phyloP scores from a whole-genome alignment of 371 early-diverging fungal genomes.

The Choanephora cucurbitarum region DNA sequence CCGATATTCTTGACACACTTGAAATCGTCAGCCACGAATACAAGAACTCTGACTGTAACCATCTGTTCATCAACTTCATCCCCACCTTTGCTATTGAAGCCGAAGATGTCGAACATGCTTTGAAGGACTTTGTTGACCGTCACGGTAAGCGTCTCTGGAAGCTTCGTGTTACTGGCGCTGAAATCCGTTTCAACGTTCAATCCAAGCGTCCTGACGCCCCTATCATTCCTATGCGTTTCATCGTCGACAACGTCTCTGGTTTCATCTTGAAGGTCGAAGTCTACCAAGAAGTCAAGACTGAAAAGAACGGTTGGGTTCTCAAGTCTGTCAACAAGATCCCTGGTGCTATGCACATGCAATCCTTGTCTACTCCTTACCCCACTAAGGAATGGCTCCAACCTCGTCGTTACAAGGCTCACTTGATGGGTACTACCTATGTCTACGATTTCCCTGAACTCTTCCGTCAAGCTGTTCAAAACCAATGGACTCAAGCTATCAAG shows the following conservation, averaged over 20 bases:
- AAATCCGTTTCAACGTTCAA: conserved; percentile 91
- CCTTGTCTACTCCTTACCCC: conserved; percentile 83
- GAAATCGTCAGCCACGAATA: conserved; percentile 88
- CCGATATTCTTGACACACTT: conserved; percentile 91
- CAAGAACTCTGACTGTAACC: conserved; percentile 97
- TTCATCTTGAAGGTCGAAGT: conserved; percentile 89
- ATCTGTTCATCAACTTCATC: conserved; percentile 96
- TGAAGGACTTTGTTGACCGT: conserved; percentile 89
- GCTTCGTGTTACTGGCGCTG: conserved; percentile 91
- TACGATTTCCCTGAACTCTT: conserved; percentile 98
- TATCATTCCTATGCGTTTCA: conserved; percentile 88
- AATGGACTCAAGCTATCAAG: conserved; percentile 73
- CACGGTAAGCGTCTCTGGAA: conserved; percentile 96
- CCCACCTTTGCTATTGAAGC: conserved; percentile 92
- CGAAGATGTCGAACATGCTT: conserved; percentile 80
- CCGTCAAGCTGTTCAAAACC: conserved; percentile 76
- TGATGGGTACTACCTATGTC: conserved; percentile 97
- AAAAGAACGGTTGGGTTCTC: conserved; percentile 72
- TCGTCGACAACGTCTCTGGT: conserved; percentile 89
- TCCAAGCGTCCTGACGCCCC: conserved; percentile 62
- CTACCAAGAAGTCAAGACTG: conserved; percentile 86
- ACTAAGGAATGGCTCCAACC: conserved; percentile 97
- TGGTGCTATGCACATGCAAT: conserved; percentile 85
- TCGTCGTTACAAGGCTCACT: conserved; percentile 95
- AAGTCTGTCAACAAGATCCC: conserved; percentile 72